Base-by-base conservation (phyloP, 2,329 filamentous ascomycete species). In the Acarospora socialis region DNA sequence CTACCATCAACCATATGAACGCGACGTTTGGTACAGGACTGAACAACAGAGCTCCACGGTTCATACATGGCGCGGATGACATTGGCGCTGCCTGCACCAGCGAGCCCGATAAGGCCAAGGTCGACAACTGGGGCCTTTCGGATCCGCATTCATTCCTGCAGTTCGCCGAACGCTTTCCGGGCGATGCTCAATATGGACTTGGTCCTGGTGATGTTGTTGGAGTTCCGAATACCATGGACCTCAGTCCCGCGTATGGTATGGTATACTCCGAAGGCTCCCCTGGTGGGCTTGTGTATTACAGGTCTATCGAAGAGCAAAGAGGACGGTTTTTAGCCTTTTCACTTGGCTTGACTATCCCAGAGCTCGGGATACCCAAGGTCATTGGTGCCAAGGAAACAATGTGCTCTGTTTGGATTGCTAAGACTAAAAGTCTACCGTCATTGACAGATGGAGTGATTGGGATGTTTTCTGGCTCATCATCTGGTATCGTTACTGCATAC, bases 361-460 rank as follows among this genome's bases (percentile, higher is more conserved):
- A 74, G 38, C 61, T 71, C 16, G 84, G 84, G 23, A 81, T 94
- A 17, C 86, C 86, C 2, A 73, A 73, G 32, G 67, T 92, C 12
- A 74, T 77, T 2, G 67, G 74, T 38, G 63, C 77, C 31, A 68
- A 64, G 0, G 80, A 90, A 39, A 73, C 77, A 2, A 68, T 90
- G 12, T 81, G 74, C 43, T 74, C 77, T 23, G 74, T 92, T 3
- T 95, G 87, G 87, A 77, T 94, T 41, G 82, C 86, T 21, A 95
- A 93, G 50, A 80, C 82, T 2, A 60, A 71, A 6, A 64, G 70
- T 4, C 68, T 93, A 18, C 74, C 80, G 8, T 66, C 70, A 7
- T 63, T 75, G 35, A 92, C 84, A 0, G 70, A 80, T 38, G 81
- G 80, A 4, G 65, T 90, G 50, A 60, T 92, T 33, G 86, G 83